These are phyloP conservation scores for Iris pallida DNA, from an alignment of 116 monocot species.

Conservation along the genomic window DNA sequence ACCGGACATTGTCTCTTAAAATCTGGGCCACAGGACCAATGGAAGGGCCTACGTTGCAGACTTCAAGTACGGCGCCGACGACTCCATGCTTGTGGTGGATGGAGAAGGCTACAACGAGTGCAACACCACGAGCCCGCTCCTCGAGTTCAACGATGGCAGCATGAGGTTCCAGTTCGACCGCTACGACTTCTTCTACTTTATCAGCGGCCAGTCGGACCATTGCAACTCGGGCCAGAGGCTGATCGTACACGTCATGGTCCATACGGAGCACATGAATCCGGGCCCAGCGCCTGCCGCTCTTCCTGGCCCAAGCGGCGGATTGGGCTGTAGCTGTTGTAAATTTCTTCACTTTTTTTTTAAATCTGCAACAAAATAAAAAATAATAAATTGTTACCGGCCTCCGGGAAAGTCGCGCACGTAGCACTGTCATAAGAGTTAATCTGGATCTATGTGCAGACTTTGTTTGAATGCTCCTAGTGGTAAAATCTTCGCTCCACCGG, in stretches of 20 bases:
- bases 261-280: slow-evolving; percentile 3
- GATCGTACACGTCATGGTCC: slow-evolving; percentile 50
- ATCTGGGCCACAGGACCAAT: too few relatives aligned
- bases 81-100: slow-evolving; percentile 34
- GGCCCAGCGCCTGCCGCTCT: background rate
- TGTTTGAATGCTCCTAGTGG: too few relatives aligned
- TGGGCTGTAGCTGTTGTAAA: too few relatives aligned
- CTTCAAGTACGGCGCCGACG: slow-evolving; percentile 30
- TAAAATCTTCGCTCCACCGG: too few relatives aligned
- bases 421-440: too few relatives aligned
- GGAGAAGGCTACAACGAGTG: slow-evolving; percentile 20
- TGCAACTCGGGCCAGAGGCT: slow-evolving; percentile 48
- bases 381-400: too few relatives aligned
- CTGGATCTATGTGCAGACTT: too few relatives aligned
- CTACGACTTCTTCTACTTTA: slow-evolving; percentile 37
- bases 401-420: too few relatives aligned
- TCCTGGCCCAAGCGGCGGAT: background rate
- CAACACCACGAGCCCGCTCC: slow-evolving; percentile 24
- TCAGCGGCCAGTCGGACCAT: slow-evolving; percentile 25
- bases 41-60: slow-evolving; percentile 21
- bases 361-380: too few relatives aligned
- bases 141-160: slow-evolving; percentile 14
- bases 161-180: slow-evolving; percentile 25
- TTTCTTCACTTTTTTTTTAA: too few relatives aligned
- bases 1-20: too few relatives aligned